Evolutionary conservation across 805 yeast species (phyloP).

Genomic region (Clavispora phyllophila): DNA sequence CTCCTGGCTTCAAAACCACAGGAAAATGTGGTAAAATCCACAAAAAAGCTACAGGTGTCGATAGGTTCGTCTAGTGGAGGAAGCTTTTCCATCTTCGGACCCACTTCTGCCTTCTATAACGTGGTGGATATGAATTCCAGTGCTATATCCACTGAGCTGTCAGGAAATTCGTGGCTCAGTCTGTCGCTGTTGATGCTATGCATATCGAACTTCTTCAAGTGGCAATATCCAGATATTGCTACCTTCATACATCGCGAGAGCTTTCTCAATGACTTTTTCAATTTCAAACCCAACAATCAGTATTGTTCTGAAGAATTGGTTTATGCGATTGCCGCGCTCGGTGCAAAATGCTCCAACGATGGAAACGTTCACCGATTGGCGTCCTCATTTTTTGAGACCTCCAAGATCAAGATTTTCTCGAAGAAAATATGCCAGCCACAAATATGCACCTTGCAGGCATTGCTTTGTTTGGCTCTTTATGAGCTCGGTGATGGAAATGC

Average conservation of each 20-base stretch:
- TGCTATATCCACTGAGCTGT: constrained; percentile 4
- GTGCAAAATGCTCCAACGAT: constrained; percentile 13
- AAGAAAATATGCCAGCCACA: constrained; percentile 12
- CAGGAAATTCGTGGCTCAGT: constrained; percentile 5
- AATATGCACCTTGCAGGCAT: constrained; percentile 14
- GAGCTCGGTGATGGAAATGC: constrained; percentile 18
- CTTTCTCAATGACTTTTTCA: constrained; percentile 14
- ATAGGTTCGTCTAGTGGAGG: constrained; percentile 14
- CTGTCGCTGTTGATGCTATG: constrained; percentile 9
- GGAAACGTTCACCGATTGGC: constrained; percentile 8
- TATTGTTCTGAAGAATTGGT: constrained; percentile 16
- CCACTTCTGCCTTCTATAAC: constrained; percentile 15
- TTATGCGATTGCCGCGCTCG: constrained; percentile 17
- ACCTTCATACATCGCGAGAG: constrained; percentile 17
- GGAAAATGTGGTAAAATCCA: constrained; percentile 1
- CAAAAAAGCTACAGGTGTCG: constrained; percentile 11
- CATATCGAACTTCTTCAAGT: constrained; percentile 12
- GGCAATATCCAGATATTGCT: constrained; percentile 17
- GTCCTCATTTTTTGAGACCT: constrained; percentile 11
- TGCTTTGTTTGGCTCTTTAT: constrained; percentile 15
- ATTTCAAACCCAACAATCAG: constrained; percentile 3
- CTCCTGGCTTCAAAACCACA: not conserved
- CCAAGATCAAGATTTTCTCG: constrained; percentile 11
- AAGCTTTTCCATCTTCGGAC: constrained; percentile 15
- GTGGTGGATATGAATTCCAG: constrained; percentile 8